These are phyloP conservation scores for Dispira simplex DNA, from an alignment of 192 early-diverging fungal genomes.

Conservation along the genomic window DNA sequence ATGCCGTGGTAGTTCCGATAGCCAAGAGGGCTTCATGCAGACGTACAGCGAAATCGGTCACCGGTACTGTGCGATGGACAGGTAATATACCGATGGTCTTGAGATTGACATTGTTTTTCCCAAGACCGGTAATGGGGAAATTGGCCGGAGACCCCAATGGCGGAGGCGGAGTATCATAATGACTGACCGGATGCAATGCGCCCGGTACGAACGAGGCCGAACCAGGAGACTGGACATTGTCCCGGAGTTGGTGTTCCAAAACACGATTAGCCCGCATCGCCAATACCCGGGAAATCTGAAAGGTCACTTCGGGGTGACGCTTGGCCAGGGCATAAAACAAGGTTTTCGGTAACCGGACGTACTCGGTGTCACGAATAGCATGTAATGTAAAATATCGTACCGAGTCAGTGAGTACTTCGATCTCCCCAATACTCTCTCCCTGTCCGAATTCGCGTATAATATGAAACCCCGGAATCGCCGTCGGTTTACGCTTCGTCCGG, in stretches of 20 bases:
- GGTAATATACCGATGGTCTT: constrained; percentile 92
- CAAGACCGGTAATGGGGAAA: constrained; percentile 26
- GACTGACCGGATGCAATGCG: constrained; percentile 10
- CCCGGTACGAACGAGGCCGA: neutral
- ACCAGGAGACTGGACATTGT: constrained; percentile 11
- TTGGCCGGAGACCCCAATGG: constrained; percentile 14
- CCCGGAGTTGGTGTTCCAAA: constrained; percentile 21
- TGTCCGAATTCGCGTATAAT: constrained; percentile 89
- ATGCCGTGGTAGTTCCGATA: constrained; percentile 50
- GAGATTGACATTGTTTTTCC: constrained; percentile 81
- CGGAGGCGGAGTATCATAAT: constrained; percentile 12
- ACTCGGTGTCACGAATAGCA: constrained; percentile 94
- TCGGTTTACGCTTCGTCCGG: constrained; percentile 35
- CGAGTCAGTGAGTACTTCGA: constrained; percentile 66
- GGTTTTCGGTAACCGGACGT: constrained; percentile 88
- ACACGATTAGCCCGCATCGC: constrained; percentile 49
- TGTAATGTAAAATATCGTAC: constrained; percentile 76
- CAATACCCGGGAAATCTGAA: constrained; percentile 81
- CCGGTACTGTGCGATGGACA: constrained; percentile 60
- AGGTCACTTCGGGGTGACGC: constrained; percentile 79
- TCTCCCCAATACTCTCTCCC: constrained; percentile 89
- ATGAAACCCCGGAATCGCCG: constrained; percentile 34
- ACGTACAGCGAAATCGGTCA: constrained; percentile 75
- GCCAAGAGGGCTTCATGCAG: constrained; percentile 53
- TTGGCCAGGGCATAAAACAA: constrained; percentile 85